Conservation (phyloP, 2,329 filamentous ascomycete species). For the Fusarium miscanthi region DNA sequence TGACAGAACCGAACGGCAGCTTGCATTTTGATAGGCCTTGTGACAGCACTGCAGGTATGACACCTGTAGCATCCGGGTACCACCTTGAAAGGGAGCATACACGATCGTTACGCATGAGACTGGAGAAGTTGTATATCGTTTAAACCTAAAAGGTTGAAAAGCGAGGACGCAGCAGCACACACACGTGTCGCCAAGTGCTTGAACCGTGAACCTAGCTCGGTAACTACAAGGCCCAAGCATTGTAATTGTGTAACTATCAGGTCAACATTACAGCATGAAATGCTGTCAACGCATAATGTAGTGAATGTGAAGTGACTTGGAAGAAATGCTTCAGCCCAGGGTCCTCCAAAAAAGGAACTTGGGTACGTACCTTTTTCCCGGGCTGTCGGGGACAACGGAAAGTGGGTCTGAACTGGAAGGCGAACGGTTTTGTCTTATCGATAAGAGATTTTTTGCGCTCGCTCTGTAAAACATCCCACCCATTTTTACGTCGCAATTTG, state of each 20-base stretch:
- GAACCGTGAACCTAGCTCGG: slow-evolving; percentile 23
- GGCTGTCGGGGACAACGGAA: neutral
- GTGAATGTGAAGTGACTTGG: neutral
- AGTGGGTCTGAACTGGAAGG: slow-evolving; percentile 8
- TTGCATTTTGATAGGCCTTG: slow-evolving; percentile 19
- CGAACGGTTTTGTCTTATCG: slow-evolving; percentile 43
- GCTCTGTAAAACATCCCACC: slow-evolving; percentile 37
- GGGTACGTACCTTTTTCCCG: slow-evolving; percentile 17
- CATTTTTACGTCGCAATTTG: slow-evolving; percentile 34
- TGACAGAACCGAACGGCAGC: slow-evolving; percentile 15
- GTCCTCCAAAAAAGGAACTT: slow-evolving; percentile 2
- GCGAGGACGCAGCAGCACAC: slow-evolving; percentile 28
- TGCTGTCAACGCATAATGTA: neutral
- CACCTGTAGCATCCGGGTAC: slow-evolving; percentile 1
- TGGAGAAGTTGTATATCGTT: neutral
- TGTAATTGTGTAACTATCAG: neutral
- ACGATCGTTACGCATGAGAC: slow-evolving; percentile 24
- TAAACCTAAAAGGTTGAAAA: slow-evolving; percentile 13
- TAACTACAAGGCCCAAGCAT: neutral
- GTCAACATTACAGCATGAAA: neutral
- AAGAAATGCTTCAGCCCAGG: neutral
- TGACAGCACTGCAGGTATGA: slow-evolving; percentile 29
- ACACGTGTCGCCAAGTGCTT: slow-evolving; percentile 37
- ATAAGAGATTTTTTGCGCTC: slow-evolving; percentile 46
- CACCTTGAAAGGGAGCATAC: neutral